phyloP scores from a whole-genome alignment of 2,329 filamentous ascomycete species.

The Arthrobotrys sinensis region DNA sequence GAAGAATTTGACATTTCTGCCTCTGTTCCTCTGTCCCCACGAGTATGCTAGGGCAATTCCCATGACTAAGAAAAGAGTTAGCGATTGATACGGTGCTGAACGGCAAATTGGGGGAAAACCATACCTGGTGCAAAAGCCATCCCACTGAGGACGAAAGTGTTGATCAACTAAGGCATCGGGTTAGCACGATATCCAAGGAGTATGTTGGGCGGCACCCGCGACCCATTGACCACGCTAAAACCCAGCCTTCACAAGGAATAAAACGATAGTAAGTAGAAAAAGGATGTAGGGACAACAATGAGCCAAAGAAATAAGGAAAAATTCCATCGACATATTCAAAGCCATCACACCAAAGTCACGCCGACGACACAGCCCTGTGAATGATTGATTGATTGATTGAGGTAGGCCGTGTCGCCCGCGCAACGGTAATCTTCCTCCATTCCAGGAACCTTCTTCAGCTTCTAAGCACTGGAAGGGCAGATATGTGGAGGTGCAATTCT shows the following conservation, averaged over 20 bases:
- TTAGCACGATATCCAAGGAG: constrained; percentile 20
- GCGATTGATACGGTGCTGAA: background rate
- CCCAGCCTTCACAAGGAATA: background rate
- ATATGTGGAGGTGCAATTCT: constrained; percentile 58
- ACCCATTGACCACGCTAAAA: constrained; percentile 20
- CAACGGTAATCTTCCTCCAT: constrained; percentile 60
- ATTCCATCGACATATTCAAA: constrained; percentile 55
- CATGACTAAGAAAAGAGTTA: constrained; percentile 28
- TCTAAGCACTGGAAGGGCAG: constrained; percentile 62
- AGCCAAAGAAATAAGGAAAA: constrained; percentile 46
- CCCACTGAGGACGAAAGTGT: constrained; percentile 42
- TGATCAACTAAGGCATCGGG: constrained; percentile 37
- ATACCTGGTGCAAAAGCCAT: constrained; percentile 45
- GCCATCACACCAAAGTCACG: constrained; percentile 58
- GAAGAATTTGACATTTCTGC: constrained; percentile 52
- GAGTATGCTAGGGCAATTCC: constrained; percentile 52
- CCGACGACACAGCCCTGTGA: constrained; percentile 52
- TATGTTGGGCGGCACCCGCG: background rate
- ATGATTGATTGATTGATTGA: constrained; percentile 59
- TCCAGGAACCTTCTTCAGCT: constrained; percentile 62
- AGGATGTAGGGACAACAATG: constrained; percentile 58
- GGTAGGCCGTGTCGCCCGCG: constrained; percentile 42
- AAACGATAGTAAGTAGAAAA: constrained; percentile 36
- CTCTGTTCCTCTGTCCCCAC: constrained; percentile 53
- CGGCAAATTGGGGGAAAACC: background rate